Conservation (phyloP, 805 yeast species). For the Wickerhamiella lipophila region DNA sequence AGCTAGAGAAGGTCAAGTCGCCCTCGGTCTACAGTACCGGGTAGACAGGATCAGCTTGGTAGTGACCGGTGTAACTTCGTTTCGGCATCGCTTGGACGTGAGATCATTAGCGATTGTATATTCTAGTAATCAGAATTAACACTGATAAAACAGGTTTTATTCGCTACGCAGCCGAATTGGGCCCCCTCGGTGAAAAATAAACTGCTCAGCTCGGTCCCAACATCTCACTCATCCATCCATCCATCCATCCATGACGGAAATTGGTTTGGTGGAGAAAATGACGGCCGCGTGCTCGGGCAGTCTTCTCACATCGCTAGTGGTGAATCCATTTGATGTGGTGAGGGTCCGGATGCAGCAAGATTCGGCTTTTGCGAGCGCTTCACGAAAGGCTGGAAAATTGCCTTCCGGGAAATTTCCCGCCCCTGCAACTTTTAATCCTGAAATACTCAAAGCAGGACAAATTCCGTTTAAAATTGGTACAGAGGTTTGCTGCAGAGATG, state of each 20-base stretch:
- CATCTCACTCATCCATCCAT: conserved; percentile 3
- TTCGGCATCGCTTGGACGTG: too few species aligned
- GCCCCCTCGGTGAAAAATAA: too few species aligned
- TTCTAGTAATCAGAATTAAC: too few species aligned
- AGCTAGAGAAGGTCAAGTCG: not conserved
- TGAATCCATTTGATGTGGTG: conserved; percentile 35
- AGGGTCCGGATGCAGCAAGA: conserved; percentile 34
- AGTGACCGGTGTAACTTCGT: not conserved
- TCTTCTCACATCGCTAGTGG: conserved; percentile 30
- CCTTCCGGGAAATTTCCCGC: conserved; percentile 2
- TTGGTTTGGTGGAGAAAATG: conserved; percentile 19
- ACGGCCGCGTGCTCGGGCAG: conserved; percentile 34
- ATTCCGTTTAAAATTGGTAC: conserved; percentile 24
- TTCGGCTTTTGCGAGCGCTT: conserved; percentile 15
- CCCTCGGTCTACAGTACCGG: conserved; percentile 1
- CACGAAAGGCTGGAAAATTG: not conserved
- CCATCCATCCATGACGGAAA: conserved; percentile 5
- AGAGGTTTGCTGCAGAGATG: conserved; percentile 31
- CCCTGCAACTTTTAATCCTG: not conserved
- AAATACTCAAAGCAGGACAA: not conserved
- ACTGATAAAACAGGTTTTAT: too few species aligned
- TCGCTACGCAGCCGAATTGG: too few species aligned
- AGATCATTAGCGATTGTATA: too few species aligned
- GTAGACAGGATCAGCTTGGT: not conserved
- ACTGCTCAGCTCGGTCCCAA: not conserved